Evolutionary conservation across 2,329 filamentous ascomycete species (phyloP), one percentile per base, ranked within the genome.

Genomic region (Colletotrichum neosansevieriae): DNA sequence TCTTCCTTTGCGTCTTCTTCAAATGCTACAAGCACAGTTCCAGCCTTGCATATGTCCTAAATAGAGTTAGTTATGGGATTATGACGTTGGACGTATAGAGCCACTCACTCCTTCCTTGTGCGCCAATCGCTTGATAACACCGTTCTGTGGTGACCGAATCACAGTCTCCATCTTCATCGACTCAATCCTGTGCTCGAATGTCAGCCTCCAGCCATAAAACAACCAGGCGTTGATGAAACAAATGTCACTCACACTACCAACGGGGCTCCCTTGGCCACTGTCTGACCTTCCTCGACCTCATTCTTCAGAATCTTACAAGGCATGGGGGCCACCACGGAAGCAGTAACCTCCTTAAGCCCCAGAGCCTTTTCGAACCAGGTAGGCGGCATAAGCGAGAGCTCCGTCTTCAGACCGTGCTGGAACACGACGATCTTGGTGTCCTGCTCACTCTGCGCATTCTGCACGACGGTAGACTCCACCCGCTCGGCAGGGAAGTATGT

Each of bases 231-330:
- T 11, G n/a, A n/a, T 19, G 17, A 21, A 6, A 2, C 12, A 21
- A 36, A 34, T 45, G 4, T 6, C 9, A 84, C 88, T 85, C 79
- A 90, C 82, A 98, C 94, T 12, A 98, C 93, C 66, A 99, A 82
- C 6, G 94, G 89, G 65, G 95, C 90, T 51, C 95, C 94, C 82
- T 95, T 97, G 76, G 90, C 89, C 15, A 99, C 96, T 53, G 80
- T 81, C 71, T 97, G 89, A 0, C 96, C 96, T 73, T 94, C 94
- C 32, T 86, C 81, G 0, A 98, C 94, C 79, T 97, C 93, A 54
- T 98, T 96, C 72, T 93, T 89, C 70, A 99, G 82, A 29, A 99
- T 91, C 82, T 98, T 98, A 81, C 96, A 98, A 2, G 96, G 96
- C 96, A 99, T 99, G 0, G 96, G 96, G 21, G 96, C 94, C 24